These are phyloP conservation scores for Torulaspora quercuum DNA, from an alignment of 805 yeast species.

Conservation along the genomic window DNA sequence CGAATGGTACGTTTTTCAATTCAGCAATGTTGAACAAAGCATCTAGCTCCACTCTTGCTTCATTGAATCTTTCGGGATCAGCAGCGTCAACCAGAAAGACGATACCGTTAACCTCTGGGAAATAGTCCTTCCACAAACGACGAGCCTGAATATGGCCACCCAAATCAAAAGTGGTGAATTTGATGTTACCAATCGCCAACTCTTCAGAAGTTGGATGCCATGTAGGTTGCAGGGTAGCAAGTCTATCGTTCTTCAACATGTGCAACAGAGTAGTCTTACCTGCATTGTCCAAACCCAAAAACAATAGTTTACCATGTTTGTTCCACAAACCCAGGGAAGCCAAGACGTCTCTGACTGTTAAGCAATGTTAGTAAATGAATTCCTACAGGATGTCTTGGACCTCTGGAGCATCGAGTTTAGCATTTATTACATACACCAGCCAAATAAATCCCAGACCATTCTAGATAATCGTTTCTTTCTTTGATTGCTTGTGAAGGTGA, in stretches of 20 bases:
- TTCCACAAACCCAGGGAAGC: conserved; percentile 82
- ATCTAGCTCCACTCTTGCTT: conserved; percentile 91
- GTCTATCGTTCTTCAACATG: conserved; percentile 89
- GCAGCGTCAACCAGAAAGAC: conserved; percentile 97
- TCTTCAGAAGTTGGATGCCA: conserved; percentile 99
- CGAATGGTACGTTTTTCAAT: conserved; percentile 82
- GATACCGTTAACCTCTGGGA: conserved; percentile 98
- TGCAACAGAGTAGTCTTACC: conserved; percentile 91
- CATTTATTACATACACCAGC: conserved; percentile 35
- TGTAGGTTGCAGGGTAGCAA: conserved; percentile 97
- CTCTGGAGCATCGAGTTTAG: neutral
- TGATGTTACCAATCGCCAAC: conserved; percentile 90
- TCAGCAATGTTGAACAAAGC: conserved; percentile 91
- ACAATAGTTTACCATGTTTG: conserved; percentile 93
- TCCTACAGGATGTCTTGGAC: neutral
- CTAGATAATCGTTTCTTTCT: conserved; percentile 1
- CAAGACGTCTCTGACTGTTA: conserved; percentile 64
- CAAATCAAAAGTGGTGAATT: conserved; percentile 95
- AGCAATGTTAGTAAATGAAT: conserved; percentile 14
- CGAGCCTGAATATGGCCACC: conserved; percentile 99
- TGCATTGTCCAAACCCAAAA: conserved; percentile 95
- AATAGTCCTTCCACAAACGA: conserved; percentile 98
- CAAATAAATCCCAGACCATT: conserved; percentile 35
- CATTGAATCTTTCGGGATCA: conserved; percentile 91
- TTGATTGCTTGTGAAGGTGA: too few relatives aligned